Percentiles rank a stretch among this genome's conserved stretches.
These are phyloP conservation scores for slime mould (Dictyostelium discoideum) DNA, from an alignment of 78 protist genomes.

Conservation along the genomic window DNA sequence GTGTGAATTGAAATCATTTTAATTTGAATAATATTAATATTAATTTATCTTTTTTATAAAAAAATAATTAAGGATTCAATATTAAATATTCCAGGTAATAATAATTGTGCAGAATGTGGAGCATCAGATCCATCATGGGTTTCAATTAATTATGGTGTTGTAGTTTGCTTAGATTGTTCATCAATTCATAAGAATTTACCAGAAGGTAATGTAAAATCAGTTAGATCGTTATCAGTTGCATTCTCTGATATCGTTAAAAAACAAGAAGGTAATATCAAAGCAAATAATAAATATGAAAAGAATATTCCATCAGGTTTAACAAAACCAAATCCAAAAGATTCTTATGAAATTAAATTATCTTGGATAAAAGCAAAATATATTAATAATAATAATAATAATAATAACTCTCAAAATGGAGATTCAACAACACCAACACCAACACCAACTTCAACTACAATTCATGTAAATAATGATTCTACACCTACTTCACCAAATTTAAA, in stretches of 20 bases:
- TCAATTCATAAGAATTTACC: conserved; percentile 45
- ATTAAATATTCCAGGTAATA: conserved; percentile 13
- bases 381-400: background rate
- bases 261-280: conserved; percentile 20
- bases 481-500: conserved; percentile 18
- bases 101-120: conserved; percentile 76
- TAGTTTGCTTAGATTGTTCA: conserved; percentile 74
- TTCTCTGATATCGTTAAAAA: background rate
- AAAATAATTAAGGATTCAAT: conserved; percentile 8
- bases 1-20: too few species aligned
- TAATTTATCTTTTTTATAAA: background rate
- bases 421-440: background rate
- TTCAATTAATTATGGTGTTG: conserved; percentile 57
- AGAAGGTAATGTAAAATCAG: conserved; percentile 44
- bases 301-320: conserved; percentile 12
- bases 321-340: conserved; percentile 40
- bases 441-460: background rate
- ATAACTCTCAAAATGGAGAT: background rate
- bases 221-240: conserved; percentile 18
- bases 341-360: conserved; percentile 28
- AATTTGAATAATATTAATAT: background rate
- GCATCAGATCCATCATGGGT: conserved; percentile 73
- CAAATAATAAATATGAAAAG: conserved; percentile 44
- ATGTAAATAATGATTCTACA: background rate
- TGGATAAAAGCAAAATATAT: conserved; percentile 72